These are phyloP conservation scores for Globisporangium yorkense DNA, from an alignment of 352 stramenopile genomes.

Conservation along the genomic window DNA sequence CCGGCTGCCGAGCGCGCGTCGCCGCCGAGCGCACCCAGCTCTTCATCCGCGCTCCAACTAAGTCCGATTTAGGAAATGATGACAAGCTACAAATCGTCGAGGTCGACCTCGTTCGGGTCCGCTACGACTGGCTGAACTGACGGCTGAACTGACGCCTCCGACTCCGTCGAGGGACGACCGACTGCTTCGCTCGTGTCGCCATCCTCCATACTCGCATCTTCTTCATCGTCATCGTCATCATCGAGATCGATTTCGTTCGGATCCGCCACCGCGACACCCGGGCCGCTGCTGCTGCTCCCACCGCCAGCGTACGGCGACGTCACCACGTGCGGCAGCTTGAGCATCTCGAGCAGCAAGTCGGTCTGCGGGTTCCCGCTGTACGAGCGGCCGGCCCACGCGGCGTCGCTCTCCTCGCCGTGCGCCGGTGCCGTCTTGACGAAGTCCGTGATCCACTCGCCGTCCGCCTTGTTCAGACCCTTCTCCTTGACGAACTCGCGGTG, in stretches of 20 bases:
- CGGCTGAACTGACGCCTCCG: neutral
- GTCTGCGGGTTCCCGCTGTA: constrained; percentile 93
- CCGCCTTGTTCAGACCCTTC: constrained; percentile 42
- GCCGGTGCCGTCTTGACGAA: constrained; percentile 76
- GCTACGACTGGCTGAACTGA: neutral
- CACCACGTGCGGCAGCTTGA: constrained; percentile 92
- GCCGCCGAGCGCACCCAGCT: constrained; percentile 64
- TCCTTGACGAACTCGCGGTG: constrained; percentile 41
- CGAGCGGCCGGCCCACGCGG: constrained; percentile 12
- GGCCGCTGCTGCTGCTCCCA: neutral
- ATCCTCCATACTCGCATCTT: constrained; percentile 3
- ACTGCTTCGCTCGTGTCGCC: neutral
- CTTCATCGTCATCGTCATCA: constrained; percentile 26
- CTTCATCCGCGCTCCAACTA: no score
- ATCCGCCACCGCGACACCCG: constrained; percentile 20
- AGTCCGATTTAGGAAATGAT: no score
- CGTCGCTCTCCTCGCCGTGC: constrained; percentile 44
- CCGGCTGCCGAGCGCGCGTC: constrained; percentile 40
- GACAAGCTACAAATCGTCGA: no score
- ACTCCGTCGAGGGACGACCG: neutral
- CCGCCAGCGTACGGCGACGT: constrained; percentile 82
- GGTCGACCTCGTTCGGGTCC: constrained; percentile 30
- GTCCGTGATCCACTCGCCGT: constrained; percentile 64
- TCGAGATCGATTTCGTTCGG: constrained; percentile 58
- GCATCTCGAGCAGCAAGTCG: constrained; percentile 88